Conservation (phyloP, 179 eudicot species). For the Corrigiola litoralis region DNA sequence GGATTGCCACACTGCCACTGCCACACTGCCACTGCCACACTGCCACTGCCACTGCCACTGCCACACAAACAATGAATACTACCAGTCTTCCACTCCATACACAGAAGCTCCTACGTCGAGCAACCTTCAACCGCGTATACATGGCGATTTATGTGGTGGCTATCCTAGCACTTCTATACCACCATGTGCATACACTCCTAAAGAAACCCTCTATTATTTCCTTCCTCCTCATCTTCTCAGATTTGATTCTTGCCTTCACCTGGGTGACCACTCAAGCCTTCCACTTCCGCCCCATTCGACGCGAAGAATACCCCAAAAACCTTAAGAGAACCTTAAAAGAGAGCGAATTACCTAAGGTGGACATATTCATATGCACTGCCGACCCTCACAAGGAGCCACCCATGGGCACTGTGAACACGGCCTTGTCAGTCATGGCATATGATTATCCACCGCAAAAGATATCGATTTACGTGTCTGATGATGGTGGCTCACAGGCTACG, state of each 20-base stretch:
- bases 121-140: constrained; percentile 44
- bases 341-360: constrained; percentile 38
- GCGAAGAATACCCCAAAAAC: constrained; percentile 42
- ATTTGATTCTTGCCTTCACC: constrained; percentile 48
- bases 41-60: too few relatives aligned
- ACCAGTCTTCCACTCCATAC: constrained; percentile 37
- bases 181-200: constrained; percentile 34
- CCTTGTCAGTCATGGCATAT: constrained; percentile 77
- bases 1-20: too few relatives aligned
- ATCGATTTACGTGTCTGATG: constrained; percentile 78
- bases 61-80: too few relatives aligned
- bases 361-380: constrained; percentile 81
- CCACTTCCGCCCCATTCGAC: constrained; percentile 48
- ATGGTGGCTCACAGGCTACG: constrained; percentile 79
- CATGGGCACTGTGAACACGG: constrained; percentile 66
- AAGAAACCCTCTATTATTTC: constrained; percentile 20
- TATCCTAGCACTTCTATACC: constrained; percentile 43
- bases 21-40: too few relatives aligned
- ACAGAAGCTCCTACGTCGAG: constrained; percentile 26
- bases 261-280: constrained; percentile 56
- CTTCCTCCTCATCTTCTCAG: constrained; percentile 39
- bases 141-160: constrained; percentile 43
- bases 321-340: constrained; percentile 17
- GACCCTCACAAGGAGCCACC: constrained; percentile 89
- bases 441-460: constrained; percentile 70